These are phyloP conservation scores for Fusarium multiceps DNA, from an alignment of 2,329 filamentous ascomycete species.

Conservation along the genomic window DNA sequence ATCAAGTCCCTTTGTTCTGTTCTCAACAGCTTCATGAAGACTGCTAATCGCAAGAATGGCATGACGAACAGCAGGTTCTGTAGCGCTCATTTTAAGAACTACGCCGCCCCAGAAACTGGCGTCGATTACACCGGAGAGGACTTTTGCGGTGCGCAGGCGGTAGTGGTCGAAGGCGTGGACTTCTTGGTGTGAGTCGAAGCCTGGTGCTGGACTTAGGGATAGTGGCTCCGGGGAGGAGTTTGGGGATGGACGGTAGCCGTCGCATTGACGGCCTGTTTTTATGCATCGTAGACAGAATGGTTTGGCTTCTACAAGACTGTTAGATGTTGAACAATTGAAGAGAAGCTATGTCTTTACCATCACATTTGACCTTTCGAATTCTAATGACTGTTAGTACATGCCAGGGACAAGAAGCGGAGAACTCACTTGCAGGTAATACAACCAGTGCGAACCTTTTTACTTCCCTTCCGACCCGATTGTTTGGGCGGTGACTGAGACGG, in stretches of 20 bases:
- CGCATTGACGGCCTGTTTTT: slow-evolving; percentile 66
- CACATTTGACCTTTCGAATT: slow-evolving; percentile 27
- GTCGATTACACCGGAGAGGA: slow-evolving; percentile 57
- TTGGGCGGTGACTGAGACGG: slow-evolving; percentile 15
- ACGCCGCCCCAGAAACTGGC: slow-evolving; percentile 58
- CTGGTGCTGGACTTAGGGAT: slow-evolving; percentile 29
- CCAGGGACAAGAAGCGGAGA: neutral
- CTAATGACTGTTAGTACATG: neutral
- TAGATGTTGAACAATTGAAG: neutral
- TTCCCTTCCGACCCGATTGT: slow-evolving; percentile 54
- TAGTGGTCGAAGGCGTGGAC: slow-evolving; percentile 50
- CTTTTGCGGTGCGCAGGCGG: slow-evolving; percentile 51
- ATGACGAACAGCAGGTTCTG: slow-evolving; percentile 60
- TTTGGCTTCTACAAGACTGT: slow-evolving; percentile 55
- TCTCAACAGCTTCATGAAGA: slow-evolving; percentile 55
- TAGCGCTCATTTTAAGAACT: slow-evolving; percentile 58
- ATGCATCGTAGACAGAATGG: slow-evolving; percentile 64
- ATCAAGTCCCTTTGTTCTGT: slow-evolving; percentile 33
- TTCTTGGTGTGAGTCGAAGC: slow-evolving; percentile 39
- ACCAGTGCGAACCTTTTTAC: slow-evolving; percentile 60
- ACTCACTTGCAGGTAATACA: slow-evolving; percentile 68
- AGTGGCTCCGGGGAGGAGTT: slow-evolving; percentile 32
- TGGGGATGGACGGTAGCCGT: slow-evolving; percentile 59
- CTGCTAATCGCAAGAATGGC: slow-evolving; percentile 62
- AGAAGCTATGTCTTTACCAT: neutral